Conservation (phyloP, 2,329 filamentous ascomycete species). For the Ophiostoma sp. region DNA sequence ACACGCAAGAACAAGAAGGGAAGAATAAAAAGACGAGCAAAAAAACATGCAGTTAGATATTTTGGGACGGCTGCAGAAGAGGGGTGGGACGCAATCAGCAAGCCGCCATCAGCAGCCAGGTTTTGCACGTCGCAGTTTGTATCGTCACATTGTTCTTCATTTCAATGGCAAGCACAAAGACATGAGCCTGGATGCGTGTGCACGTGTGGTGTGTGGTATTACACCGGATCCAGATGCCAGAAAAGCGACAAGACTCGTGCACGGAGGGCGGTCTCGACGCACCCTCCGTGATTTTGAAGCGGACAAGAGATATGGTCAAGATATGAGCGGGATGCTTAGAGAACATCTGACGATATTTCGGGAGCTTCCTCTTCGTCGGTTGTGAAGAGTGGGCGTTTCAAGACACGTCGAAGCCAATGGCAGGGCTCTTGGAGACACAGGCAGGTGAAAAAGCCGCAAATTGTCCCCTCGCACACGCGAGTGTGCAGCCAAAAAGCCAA, state of each 20-base stretch:
- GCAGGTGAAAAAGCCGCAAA: slow-evolving; percentile 16
- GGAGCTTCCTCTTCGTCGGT: background rate
- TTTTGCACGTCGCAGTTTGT: background rate
- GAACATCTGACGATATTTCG: slow-evolving; percentile 19
- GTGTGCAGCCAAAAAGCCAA: background rate
- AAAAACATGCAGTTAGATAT: background rate
- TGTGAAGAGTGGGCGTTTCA: background rate
- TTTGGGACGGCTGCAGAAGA: slow-evolving; percentile 14
- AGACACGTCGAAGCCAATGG: slow-evolving; percentile 27
- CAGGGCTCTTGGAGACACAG: background rate
- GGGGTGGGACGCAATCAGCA: slow-evolving; percentile 7
- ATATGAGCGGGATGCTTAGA: background rate
- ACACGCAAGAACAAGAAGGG: background rate
- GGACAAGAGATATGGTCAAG: background rate
- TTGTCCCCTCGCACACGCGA: background rate
- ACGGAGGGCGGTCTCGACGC: background rate
- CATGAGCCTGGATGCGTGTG: background rate
- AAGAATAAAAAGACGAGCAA: background rate
- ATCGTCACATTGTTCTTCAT: background rate
- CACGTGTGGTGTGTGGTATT: background rate
- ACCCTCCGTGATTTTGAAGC: background rate
- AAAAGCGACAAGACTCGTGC: background rate
- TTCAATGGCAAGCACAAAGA: background rate
- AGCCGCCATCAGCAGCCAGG: slow-evolving; percentile 1
- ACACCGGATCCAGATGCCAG: background rate